phyloP scores from a whole-genome alignment of 2,329 filamentous ascomycete species.

The Dryadomyces quercus-mongolicae region DNA sequence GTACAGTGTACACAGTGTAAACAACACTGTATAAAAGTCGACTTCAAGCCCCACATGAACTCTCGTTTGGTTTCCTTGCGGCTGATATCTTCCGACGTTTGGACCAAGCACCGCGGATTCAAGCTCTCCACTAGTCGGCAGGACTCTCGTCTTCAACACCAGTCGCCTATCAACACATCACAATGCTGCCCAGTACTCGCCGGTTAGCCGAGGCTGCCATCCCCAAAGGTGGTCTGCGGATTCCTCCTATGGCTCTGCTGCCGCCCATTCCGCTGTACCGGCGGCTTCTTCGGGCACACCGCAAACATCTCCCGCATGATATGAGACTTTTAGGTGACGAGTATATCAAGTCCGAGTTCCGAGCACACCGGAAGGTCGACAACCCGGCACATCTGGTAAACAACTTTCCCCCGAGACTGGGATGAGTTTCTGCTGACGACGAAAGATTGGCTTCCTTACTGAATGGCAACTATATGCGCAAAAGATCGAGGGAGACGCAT shows the following conservation, averaged over 20 bases:
- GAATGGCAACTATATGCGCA: constrained; percentile 97
- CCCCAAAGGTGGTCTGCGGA: neutral
- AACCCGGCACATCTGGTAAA: constrained; percentile 84
- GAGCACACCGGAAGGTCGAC: constrained; percentile 69
- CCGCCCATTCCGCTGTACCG: constrained; percentile 86
- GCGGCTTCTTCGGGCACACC: constrained; percentile 73
- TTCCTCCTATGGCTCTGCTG: constrained; percentile 51
- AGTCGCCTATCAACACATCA: too few relatives aligned
- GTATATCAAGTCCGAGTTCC: constrained; percentile 88
- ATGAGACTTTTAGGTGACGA: constrained; percentile 77
- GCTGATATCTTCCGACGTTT: too few relatives aligned
- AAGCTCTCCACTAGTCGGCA: too few relatives aligned
- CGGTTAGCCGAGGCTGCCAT: neutral
- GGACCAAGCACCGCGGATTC: too few relatives aligned
- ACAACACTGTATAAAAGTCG: neutral
- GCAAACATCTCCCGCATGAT: constrained; percentile 61
- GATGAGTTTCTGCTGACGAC: neutral
- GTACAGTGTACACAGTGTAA: neutral
- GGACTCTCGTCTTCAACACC: too few relatives aligned
- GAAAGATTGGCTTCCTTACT: constrained; percentile 85
- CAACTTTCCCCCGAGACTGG: neutral
- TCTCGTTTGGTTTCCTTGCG: neutral
- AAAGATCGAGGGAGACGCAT: constrained; percentile 74
- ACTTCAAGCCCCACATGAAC: neutral
- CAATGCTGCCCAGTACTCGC: neutral